Percentiles rank a stretch among this genome's conserved stretches.
Evolutionary conservation across 2,329 filamentous ascomycete species (phyloP).

Genomic region (Fusarium siculi): DNA sequence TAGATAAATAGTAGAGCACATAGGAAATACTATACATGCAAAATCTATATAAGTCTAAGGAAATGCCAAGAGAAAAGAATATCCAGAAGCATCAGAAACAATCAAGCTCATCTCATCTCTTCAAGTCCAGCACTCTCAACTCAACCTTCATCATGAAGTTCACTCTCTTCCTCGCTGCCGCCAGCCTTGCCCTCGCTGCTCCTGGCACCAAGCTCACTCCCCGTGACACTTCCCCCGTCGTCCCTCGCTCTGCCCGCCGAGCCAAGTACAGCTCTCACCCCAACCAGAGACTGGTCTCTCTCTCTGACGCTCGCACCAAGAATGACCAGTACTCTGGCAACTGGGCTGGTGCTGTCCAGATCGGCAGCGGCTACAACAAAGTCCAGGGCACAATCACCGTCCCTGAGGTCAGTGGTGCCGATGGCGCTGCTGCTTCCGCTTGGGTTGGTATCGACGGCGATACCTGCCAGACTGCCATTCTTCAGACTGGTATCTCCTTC

Average conservation of each 20-base stretch:
- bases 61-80: not conserved
- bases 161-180: conserved; percentile 1
- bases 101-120: not conserved
- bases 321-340: conserved; percentile 13
- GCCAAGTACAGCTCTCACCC: conserved; percentile 9
- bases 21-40: rapidly evolving
- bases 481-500: conserved; percentile 58
- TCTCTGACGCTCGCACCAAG: not conserved
- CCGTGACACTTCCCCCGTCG: conserved; percentile 3
- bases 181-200: not conserved
- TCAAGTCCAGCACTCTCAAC: not conserved
- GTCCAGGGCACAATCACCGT: conserved; percentile 18
- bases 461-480: conserved; percentile 52
- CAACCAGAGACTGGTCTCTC: conserved; percentile 1
- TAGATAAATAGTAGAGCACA: not conserved
- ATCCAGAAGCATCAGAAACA: not conserved
- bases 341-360: conserved; percentile 8
- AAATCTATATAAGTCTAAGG: not conserved
- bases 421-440: conserved; percentile 4
- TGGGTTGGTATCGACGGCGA: conserved; percentile 63
- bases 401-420: not conserved
- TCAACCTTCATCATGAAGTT: conserved; percentile 8
- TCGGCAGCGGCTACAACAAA: conserved; percentile 6
- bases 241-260: conserved; percentile 5
- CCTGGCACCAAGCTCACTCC: conserved; percentile 9